A percentile compares a stretch with the other conserved stretches of the same genome.
phyloP scores from a whole-genome alignment of 768 basidiomycete species.

The Panaeolus papilionaceus region DNA sequence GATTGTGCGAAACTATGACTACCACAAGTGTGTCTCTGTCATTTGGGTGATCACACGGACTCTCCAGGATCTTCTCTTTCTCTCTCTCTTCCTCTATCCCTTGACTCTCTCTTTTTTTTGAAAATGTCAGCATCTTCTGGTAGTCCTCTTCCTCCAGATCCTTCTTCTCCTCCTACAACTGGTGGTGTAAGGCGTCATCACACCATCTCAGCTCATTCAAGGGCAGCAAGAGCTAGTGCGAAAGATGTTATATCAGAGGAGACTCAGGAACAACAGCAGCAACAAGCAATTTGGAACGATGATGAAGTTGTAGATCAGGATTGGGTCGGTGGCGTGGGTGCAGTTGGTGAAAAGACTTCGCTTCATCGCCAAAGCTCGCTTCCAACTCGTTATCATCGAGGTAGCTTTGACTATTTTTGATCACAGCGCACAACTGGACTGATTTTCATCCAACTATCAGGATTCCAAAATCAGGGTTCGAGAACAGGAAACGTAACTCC shows the following conservation, averaged over 20 bases:
- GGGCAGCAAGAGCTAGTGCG: conserved; percentile 63
- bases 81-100: conserved; percentile 20
- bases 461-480: conserved; percentile 57
- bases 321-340: conserved; percentile 83
- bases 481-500: conserved; percentile 68
- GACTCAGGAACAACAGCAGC: conserved; percentile 55
- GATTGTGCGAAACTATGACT: conserved; percentile 34
- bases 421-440: conserved; percentile 23
- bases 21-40: conserved; percentile 24
- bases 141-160: conserved; percentile 45
- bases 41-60: conserved; percentile 19
- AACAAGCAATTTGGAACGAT: conserved; percentile 67
- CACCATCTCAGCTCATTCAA: conserved; percentile 79
- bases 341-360: conserved; percentile 82
- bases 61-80: conserved; percentile 18
- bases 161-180: conserved; percentile 46
- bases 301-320: conserved; percentile 82
- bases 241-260: conserved; percentile 75
- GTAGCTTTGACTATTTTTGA: conserved; percentile 42
- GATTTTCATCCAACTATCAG: conserved; percentile 38
- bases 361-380: conserved; percentile 84
- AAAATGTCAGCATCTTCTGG: conserved; percentile 42
- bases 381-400: conserved; percentile 80
- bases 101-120: too few species aligned
- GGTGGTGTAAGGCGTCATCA: conserved; percentile 79